These are phyloP conservation scores for Backusella tarrabulga DNA, from an alignment of 192 early-diverging fungal species.

Conservation along the genomic window DNA sequence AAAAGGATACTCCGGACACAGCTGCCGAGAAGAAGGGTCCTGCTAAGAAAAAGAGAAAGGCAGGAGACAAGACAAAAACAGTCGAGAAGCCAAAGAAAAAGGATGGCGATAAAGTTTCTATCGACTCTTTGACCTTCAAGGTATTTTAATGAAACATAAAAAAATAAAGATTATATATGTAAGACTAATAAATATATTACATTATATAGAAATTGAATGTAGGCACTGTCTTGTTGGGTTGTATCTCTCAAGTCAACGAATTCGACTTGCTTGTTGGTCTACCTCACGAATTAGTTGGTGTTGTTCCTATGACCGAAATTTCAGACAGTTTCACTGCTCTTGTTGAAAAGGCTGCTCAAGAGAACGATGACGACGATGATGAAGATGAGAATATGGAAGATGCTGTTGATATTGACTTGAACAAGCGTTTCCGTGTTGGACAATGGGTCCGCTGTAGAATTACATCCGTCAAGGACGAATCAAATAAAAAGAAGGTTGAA, in stretches of 20 bases:
- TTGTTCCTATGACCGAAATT: conserved; percentile 86
- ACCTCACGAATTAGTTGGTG: conserved; percentile 82
- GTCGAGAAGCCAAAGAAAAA: conserved; percentile 25
- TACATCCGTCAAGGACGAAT: conserved; percentile 34
- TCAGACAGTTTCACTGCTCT: conserved; percentile 67
- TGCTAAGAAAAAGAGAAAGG: conserved; percentile 57
- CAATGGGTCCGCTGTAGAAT: conserved; percentile 81
- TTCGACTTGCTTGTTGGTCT: conserved; percentile 81
- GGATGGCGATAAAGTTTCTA: conserved; percentile 29
- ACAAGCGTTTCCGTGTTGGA: conserved; percentile 71
- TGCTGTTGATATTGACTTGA: conserved; percentile 50
- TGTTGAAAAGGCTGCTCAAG: conserved; percentile 67
- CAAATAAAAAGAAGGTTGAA: conserved; percentile 56
- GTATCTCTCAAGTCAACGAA: conserved; percentile 75
- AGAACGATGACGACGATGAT: conserved; percentile 50
- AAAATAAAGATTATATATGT: neutral
- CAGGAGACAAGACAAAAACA: conserved; percentile 42
- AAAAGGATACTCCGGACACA: conserved; percentile 15
- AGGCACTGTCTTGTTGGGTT: conserved; percentile 76
- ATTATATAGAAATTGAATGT: conserved; percentile 58
- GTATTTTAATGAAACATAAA: conserved; percentile 19
- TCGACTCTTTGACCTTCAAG: conserved; percentile 60
- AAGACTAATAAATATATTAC: neutral
- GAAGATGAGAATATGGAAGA: conserved; percentile 35
- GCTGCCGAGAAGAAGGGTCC: conserved; percentile 39